Conservation (phyloP, 169 alveolate genomes). For the Neospora caninum region DNA sequence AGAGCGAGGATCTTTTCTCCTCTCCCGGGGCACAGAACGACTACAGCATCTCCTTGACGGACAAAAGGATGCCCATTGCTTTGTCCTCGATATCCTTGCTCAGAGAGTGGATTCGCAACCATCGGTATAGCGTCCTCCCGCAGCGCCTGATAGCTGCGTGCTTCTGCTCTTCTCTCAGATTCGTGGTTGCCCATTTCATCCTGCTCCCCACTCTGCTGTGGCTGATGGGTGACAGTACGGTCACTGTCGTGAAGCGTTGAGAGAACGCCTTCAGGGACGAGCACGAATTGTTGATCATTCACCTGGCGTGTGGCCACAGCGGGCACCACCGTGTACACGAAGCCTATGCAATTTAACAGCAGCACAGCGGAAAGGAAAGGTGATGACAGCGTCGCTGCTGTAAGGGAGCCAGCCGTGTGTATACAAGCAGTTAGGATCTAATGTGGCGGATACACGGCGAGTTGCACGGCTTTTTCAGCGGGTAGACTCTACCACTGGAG, state of each 20-base stretch:
- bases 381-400: too few species aligned
- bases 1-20: not conserved
- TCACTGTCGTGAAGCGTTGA: not conserved
- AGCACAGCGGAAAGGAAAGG: too few species aligned
- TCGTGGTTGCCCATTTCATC: not conserved
- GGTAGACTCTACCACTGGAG: too few species aligned
- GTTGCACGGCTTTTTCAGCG: too few species aligned
- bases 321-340: not conserved
- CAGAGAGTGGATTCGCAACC: not conserved
- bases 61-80: not conserved
- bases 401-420: too few species aligned
- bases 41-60: not conserved
- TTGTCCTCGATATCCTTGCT: not conserved
- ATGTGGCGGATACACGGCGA: too few species aligned
- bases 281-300: not conserved
- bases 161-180: not conserved
- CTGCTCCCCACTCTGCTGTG: not conserved
- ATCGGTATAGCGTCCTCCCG: not conserved
- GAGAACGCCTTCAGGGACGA: not conserved
- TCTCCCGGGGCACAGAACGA: not conserved
- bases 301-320: not conserved
- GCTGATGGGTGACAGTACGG: not conserved
- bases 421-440: too few species aligned
- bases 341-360: not conserved
- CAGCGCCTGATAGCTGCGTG: not conserved